Evolutionary conservation across 1,284 basidiomycete species (phyloP), one percentile per base, ranked within the genome.

Genomic region (Schizophyllum commune): DNA sequence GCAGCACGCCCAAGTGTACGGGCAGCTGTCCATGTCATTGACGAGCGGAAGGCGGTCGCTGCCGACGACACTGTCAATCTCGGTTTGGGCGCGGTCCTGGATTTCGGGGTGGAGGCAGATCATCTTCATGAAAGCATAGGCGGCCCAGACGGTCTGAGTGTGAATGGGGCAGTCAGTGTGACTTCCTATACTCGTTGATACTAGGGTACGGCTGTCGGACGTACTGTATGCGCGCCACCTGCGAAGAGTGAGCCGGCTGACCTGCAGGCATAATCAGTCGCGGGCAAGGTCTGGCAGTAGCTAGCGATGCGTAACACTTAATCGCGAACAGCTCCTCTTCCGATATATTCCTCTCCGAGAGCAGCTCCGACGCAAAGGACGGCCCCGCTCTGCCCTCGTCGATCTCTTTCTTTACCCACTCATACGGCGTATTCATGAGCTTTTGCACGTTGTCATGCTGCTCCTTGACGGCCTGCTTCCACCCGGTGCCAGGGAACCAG

Each of bases 51-150:
- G 59, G 5, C 63, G 62, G 4, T 65, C 64, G n/a, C 55, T 59
- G 0, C 68, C 67, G 20, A 70, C 58, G 15, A 70, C 61, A 0
- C 52, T 58, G 56, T 70, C 66, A 17, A 70, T 39, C 52, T 70
- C 68, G 32, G 58, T 60, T 58, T 68, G 68, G 11, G 67, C 68
- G 21, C 61, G 65, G 47, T 61, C 60, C 52, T 67, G 66, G 2
- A 68, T 60, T 11, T 67, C 66, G 1, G 68, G 68, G 39, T 66
- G 60, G 1, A 66, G 60, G 9, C 62, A 63, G 65, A 68, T 68
- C 5, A 47, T 47, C 15, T 79, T 69, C 62, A 80, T 74, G 60
- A 79, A 75, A 0, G 72, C 72, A 51, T 72, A 70, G 19, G 76
- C 68, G 5, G 74, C 68, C 9, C 77, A 74, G 21, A 77, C 74